Percentiles rank a stretch among this genome's conserved stretches.
Conservation (phyloP, 805 yeast species). For the Spathaspora gorwiae region DNA sequence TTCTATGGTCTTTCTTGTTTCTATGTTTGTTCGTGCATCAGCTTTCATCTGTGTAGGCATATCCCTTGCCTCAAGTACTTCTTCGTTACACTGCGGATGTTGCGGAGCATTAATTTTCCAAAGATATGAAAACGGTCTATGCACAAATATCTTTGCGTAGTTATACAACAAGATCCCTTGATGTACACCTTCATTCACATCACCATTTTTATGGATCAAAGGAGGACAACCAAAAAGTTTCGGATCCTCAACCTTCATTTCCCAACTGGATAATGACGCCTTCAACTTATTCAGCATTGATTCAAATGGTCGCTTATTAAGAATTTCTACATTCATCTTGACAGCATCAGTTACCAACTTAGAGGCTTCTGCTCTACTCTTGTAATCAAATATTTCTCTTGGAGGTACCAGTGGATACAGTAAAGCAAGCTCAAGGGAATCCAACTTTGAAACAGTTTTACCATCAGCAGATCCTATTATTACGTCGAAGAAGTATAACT, state of each 20-base stretch:
- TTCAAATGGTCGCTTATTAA: slow-evolving; percentile 33
- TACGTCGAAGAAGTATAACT: slow-evolving; percentile 47
- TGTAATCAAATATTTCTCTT: slow-evolving; percentile 37
- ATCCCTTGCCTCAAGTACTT: slow-evolving; percentile 11
- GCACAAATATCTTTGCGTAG: slow-evolving; percentile 52
- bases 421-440: slow-evolving; percentile 29
- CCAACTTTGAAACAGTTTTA: slow-evolving; percentile 25
- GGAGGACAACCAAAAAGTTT: slow-evolving; percentile 11
- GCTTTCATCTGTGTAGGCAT: slow-evolving; percentile 17
- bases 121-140: slow-evolving; percentile 49
- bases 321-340: slow-evolving; percentile 42
- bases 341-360: slow-evolving; percentile 25
- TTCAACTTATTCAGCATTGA: slow-evolving; percentile 34
- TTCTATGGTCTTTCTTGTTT: slow-evolving; percentile 50
- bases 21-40: slow-evolving; percentile 45
- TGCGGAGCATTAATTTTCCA: slow-evolving; percentile 36
- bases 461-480: slow-evolving; percentile 54
- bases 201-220: slow-evolving; percentile 40
- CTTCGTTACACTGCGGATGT: slow-evolving; percentile 10
- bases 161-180: slow-evolving; percentile 45
- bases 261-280: slow-evolving; percentile 50
- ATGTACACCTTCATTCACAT: slow-evolving; percentile 50
- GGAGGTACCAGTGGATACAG: slow-evolving; percentile 37
- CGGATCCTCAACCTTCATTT: slow-evolving; percentile 34
- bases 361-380: slow-evolving; percentile 14